phyloP scores from a whole-genome alignment of 2,329 filamentous ascomycete species.

The Paracamarosporium sp. region DNA sequence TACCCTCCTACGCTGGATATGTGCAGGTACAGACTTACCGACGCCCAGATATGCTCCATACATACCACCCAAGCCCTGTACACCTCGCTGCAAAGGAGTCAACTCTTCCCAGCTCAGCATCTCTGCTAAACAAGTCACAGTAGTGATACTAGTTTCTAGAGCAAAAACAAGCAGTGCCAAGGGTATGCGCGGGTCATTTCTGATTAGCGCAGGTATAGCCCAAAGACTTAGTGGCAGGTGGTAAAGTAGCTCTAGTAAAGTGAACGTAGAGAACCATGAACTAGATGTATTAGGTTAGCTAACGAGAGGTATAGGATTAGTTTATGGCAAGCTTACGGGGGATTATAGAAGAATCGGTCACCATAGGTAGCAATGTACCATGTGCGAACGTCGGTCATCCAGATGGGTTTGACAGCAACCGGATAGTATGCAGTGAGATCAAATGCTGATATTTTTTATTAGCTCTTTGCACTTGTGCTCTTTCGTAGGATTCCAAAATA shows the following conservation, averaged over 20 bases:
- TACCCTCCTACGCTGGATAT: neutral
- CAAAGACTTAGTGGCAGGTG: constrained; percentile 68
- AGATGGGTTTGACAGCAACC: constrained; percentile 53
- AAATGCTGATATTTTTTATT: constrained; percentile 57
- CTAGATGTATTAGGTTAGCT: constrained; percentile 19
- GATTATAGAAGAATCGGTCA: constrained; percentile 67
- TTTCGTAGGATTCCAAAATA: too few relatives aligned
- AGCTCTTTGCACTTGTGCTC: neutral
- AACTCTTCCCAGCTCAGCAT: constrained; percentile 60
- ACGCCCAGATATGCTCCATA: constrained; percentile 47
- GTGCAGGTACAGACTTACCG: constrained; percentile 26
- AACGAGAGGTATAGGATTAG: neutral
- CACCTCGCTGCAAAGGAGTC: constrained; percentile 33
- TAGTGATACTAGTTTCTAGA: constrained; percentile 66
- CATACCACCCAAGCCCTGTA: constrained; percentile 41
- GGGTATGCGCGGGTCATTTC: constrained; percentile 64
- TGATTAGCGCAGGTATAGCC: constrained; percentile 62
- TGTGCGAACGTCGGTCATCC: constrained; percentile 58
- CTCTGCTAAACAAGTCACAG: constrained; percentile 68
- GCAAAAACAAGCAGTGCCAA: constrained; percentile 67
- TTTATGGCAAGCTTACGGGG: constrained; percentile 50
- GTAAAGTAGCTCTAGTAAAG: constrained; percentile 65
- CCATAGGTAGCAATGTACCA: constrained; percentile 68
- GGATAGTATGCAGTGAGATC: constrained; percentile 69
- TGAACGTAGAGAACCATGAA: constrained; percentile 65